A percentile compares a stretch with the other conserved stretches of the same genome.
These are phyloP conservation scores for Taphrina communis DNA, from an alignment of 1,139 yeast species.

Conservation along the genomic window DNA sequence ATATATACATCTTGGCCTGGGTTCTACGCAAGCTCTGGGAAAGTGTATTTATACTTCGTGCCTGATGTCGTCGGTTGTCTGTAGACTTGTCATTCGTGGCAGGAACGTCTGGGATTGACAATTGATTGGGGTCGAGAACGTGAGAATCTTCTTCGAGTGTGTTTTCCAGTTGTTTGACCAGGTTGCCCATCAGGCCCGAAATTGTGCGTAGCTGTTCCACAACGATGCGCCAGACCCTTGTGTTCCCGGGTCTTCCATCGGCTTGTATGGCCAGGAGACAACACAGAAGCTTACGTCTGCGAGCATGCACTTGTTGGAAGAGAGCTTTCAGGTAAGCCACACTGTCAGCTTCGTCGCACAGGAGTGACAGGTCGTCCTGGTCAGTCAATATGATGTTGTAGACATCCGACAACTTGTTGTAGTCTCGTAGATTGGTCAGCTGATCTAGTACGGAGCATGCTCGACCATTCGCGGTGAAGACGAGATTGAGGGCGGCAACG, in stretches of 20 bases:
- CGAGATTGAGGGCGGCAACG: conserved; percentile 47
- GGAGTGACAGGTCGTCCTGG: conserved; percentile 41
- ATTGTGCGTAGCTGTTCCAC: conserved; percentile 49
- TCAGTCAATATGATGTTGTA: conserved; percentile 41
- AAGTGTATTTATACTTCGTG: conserved; percentile 47
- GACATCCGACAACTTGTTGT: conserved; percentile 39
- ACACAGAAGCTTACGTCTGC: conserved; percentile 56
- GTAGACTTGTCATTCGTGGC: conserved; percentile 34
- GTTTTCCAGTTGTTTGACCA: conserved; percentile 48
- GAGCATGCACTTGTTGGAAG: conserved; percentile 52
- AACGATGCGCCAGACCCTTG: conserved; percentile 50
- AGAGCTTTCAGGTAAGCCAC: conserved; percentile 48
- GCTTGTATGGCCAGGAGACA: conserved; percentile 54
- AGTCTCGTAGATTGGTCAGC: conserved; percentile 30
- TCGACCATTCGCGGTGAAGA: conserved; percentile 45
- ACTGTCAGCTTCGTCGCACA: conserved; percentile 40
- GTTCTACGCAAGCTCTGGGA: conserved; percentile 50
- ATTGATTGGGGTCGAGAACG: conserved; percentile 23
- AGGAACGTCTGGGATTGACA: conserved; percentile 6
- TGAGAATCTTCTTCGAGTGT: conserved; percentile 46
- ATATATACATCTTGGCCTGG: conserved; percentile 52
- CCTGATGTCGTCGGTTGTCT: conserved; percentile 44
- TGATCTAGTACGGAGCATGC: conserved; percentile 45
- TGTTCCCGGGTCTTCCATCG: conserved; percentile 49
- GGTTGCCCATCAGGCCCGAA: conserved; percentile 49